Evolutionary conservation across 1,284 basidiomycete genomes (phyloP).

Genomic region (Coniferiporia sulphurascens): DNA sequence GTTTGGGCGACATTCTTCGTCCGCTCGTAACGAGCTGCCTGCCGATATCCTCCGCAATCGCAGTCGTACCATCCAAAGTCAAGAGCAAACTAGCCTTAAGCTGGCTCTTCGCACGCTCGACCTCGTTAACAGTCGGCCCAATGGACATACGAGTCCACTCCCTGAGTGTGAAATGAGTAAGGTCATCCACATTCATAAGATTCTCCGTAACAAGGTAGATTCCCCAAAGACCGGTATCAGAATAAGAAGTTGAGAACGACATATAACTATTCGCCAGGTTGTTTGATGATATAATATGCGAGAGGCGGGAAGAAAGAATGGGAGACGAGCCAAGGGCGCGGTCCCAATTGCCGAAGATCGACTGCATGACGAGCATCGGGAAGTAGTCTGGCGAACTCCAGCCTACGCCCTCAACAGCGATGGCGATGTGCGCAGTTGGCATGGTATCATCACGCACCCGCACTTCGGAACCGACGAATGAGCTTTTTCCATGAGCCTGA

Average conservation of each 20-base stretch:
- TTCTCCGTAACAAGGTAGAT: conserved; percentile 98
- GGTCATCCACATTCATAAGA: conserved; percentile 88
- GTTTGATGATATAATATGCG: conserved; percentile 88
- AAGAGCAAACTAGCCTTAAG: conserved; percentile 93
- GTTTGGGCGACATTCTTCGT: conserved; percentile 83
- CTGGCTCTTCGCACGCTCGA: conserved; percentile 96
- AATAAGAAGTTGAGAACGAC: conserved; percentile 99
- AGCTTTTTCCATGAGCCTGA: conserved; percentile 67
- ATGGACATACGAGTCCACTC: conserved; percentile 98
- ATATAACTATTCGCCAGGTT: conserved; percentile 99
- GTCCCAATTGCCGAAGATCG: conserved; percentile 99
- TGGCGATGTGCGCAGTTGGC: conserved; percentile 88
- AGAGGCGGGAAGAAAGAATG: conserved; percentile 87
- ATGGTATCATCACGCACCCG: conserved; percentile 92
- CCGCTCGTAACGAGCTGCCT: conserved; percentile 95
- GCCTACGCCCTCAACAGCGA: conserved; percentile 96
- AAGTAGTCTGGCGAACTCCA: conserved; percentile 99
- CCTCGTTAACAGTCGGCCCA: conserved; percentile 80
- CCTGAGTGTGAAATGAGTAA: conserved; percentile 90
- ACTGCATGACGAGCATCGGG: conserved; percentile 98
- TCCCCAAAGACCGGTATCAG: conserved; percentile 99
- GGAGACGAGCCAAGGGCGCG: conserved; percentile 90
- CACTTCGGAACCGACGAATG: conserved; percentile 94
- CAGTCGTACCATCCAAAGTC: conserved; percentile 90
- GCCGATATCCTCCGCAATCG: conserved; percentile 97